Evolutionary conservation across 2,329 filamentous ascomycete species (phyloP).

Genomic region (Fusarium kyushuense): DNA sequence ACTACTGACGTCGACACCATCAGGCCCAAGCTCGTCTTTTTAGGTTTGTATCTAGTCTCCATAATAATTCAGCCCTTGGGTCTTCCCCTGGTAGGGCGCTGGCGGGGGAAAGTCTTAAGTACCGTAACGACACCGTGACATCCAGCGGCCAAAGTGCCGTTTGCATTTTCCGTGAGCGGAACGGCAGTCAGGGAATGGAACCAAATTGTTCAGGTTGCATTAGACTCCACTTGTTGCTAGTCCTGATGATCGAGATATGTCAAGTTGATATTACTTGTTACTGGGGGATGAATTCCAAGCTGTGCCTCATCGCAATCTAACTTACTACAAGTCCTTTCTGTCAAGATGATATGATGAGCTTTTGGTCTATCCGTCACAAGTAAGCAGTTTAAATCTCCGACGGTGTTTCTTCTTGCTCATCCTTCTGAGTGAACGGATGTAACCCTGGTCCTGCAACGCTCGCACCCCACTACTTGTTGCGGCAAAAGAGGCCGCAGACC

Average conservation of each 20-base stretch:
- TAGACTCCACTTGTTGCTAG: slow-evolving; percentile 15
- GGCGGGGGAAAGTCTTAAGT: not conserved
- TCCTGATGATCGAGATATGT: slow-evolving; percentile 5
- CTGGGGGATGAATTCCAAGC: not conserved
- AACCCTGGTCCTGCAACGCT: slow-evolving; percentile 13
- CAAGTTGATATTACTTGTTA: not conserved
- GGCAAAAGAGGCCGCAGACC: slow-evolving; percentile 37
- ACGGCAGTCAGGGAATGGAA: slow-evolving; percentile 19
- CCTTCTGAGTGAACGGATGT: slow-evolving; percentile 14
- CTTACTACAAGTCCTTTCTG: not conserved
- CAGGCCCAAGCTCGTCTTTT: not conserved
- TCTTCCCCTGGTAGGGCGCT: slow-evolving; percentile 28
- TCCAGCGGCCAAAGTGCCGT: slow-evolving; percentile 23
- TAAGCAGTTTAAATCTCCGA: slow-evolving; percentile 37
- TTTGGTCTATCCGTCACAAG: not conserved
- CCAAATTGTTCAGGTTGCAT: not conserved
- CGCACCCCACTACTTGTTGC: slow-evolving; percentile 47
- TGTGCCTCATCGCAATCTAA: slow-evolving; percentile 5
- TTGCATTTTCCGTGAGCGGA: slow-evolving; percentile 20
- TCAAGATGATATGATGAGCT: not conserved
- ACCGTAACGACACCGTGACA: not conserved
- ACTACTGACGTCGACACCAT: slow-evolving; percentile 18
- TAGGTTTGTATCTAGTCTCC: not conserved
- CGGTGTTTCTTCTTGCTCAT: slow-evolving; percentile 18
- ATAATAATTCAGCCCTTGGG: slow-evolving; percentile 24